Percentiles rank a stretch among this genome's conserved stretches.
Evolutionary conservation across 2,329 filamentous ascomycete species (phyloP).

Genomic region (Fusarium foetens): DNA sequence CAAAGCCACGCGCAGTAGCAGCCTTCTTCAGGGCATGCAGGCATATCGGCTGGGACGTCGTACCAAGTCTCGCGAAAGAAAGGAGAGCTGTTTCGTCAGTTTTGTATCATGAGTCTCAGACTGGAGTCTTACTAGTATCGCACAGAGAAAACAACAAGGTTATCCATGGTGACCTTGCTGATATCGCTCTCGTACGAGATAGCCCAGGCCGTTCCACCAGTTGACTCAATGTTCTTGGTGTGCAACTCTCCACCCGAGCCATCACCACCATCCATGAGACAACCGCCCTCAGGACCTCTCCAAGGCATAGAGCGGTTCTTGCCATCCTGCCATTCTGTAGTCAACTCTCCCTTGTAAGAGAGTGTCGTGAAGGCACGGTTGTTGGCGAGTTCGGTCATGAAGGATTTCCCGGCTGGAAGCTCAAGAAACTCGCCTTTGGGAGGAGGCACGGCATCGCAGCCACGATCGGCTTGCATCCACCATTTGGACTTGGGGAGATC

Average conservation of each 20-base stretch:
- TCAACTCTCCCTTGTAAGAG: slow-evolving; percentile 53
- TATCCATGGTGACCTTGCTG: slow-evolving; percentile 58
- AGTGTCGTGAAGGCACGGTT: slow-evolving; percentile 61
- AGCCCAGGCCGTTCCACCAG: slow-evolving; percentile 60
- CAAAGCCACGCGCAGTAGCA: slow-evolving; percentile 49
- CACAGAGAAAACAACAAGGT: slow-evolving; percentile 62
- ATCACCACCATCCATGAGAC: slow-evolving; percentile 44
- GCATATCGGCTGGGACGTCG: slow-evolving; percentile 44
- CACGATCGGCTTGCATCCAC: slow-evolving; percentile 62
- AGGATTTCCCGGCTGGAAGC: slow-evolving; percentile 59
- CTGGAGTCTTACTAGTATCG: slow-evolving; percentile 51
- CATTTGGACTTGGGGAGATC: slow-evolving; percentile 56
- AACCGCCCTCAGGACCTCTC: slow-evolving; percentile 49
- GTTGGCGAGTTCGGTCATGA: slow-evolving; percentile 61
- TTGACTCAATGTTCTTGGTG: slow-evolving; percentile 54
- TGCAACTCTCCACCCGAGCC: slow-evolving; percentile 59
- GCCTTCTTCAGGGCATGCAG: slow-evolving; percentile 43
- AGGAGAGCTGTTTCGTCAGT: slow-evolving; percentile 37
- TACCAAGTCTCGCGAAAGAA: slow-evolving; percentile 47
- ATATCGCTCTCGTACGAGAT: slow-evolving; percentile 62
- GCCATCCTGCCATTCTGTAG: slow-evolving; percentile 60
- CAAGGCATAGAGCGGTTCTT: slow-evolving; percentile 57
- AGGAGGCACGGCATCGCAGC: slow-evolving; percentile 55
- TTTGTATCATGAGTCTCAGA: background rate
- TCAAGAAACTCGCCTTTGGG: slow-evolving; percentile 50